Base-by-base conservation (phyloP, 1,284 basidiomycete genomes). In the Sporisorium graminicola region DNA sequence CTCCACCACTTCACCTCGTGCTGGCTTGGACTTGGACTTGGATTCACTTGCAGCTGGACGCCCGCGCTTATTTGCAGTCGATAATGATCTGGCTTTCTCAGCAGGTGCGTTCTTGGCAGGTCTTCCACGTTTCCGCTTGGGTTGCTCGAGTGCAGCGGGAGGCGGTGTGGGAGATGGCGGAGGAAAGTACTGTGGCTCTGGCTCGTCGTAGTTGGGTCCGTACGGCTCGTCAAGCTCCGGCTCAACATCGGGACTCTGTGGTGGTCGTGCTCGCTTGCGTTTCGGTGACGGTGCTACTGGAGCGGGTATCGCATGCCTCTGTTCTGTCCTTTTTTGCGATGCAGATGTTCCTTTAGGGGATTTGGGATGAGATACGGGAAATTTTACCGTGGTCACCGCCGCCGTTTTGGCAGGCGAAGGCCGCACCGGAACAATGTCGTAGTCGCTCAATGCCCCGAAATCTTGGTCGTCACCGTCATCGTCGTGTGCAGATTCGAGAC, bases 1-100 rank as follows among this genome's bases (percentile, higher is more conserved):
- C 26, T 80, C 62, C 1, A 77, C 68, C 14, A 73, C 58, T 49
- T 68, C 65, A 14, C 55, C 43, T 33, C 54, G 58, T 65, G 63
- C 61, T 37, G 35, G 54, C 58, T 55, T 68, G 55, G 47, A 51
- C 53, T 43, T 44, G 24, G 59, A 51, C 47, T 70, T 75, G 57
- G 40, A 51, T 49, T 46, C 65, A 31, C 55, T 65, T 50, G 33
- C 58, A 24, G 59, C 51, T 2, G 56, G 18, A 3, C 44, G 57
- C 5, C 27, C 42, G 26, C 35, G 46, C 24, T 26, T 43, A 18
- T 24, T 42, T 24, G 44, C 8, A 4, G 42, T 47, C 5, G 57
- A 18, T 9, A 16, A 20, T 10, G 49, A 27, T 9, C 57, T 37
- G 9, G 26, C 12, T 47, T 58, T 31, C n/a, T 66, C 53, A 12